Conservation (phyloP, 2,329 filamentous ascomycete species). For the Alternaria sp. region DNA sequence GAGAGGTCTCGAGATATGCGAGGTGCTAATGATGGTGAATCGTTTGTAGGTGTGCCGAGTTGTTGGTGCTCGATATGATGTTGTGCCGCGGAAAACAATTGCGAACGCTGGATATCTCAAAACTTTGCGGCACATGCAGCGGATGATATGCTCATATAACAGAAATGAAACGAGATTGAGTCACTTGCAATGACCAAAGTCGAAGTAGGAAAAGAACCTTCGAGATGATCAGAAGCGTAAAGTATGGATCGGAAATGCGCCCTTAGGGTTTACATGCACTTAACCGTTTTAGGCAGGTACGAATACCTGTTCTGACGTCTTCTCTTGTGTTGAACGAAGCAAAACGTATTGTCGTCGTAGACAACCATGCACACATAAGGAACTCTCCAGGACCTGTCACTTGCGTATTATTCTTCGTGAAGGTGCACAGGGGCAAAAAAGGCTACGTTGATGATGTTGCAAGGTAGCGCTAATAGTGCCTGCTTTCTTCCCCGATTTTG, state of each 20-base stretch:
- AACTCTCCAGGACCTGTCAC: too few species aligned
- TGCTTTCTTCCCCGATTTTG: not conserved
- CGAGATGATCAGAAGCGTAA: not conserved
- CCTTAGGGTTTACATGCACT: conserved; percentile 8
- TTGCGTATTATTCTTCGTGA: not conserved
- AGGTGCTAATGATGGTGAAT: not conserved
- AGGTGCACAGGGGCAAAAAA: not conserved
- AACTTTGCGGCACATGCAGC: not conserved
- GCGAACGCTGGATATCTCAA: not conserved
- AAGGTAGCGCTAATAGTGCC: not conserved
- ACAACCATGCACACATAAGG: not conserved
- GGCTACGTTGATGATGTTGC: not conserved
- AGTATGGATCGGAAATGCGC: not conserved
- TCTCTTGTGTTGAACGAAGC: not conserved
- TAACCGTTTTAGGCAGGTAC: conserved; percentile 12
- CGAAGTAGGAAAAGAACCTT: not conserved
- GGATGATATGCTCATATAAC: not conserved
- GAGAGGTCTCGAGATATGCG: not conserved
- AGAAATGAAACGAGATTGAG: not conserved
- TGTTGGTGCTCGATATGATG: not conserved
- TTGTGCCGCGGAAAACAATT: not conserved
- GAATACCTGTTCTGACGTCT: not conserved
- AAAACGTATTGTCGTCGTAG: not conserved
- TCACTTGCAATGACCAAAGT: not conserved
- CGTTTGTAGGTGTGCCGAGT: not conserved